Evolutionary conservation across 345 rosid species (phyloP).

Genomic region (Acer saccharum): DNA sequence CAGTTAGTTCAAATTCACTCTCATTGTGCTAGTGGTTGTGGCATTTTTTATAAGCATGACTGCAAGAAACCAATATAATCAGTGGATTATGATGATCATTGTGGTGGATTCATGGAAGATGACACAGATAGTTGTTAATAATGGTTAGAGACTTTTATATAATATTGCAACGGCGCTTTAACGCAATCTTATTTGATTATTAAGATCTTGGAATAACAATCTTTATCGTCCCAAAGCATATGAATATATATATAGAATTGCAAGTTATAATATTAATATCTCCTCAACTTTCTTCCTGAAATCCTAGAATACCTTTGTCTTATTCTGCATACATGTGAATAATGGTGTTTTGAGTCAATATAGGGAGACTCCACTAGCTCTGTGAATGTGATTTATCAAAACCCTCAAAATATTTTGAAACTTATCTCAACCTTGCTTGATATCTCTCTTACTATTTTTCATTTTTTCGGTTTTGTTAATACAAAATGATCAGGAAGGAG

Average conservation of each 20-base stretch:
- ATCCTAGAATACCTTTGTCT: background rate
- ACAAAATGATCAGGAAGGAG: background rate
- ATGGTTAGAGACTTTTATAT: background rate
- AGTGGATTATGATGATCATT: background rate
- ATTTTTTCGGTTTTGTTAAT: too few relatives aligned
- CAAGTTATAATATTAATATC: constrained; percentile 4
- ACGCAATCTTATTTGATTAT: constrained; percentile 26
- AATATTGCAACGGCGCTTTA: constrained; percentile 6
- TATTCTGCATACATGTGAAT: constrained; percentile 1
- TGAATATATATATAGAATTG: background rate
- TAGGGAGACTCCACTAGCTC: background rate
- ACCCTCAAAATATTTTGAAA: background rate
- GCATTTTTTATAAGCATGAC: constrained; percentile 4
- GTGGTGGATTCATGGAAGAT: background rate
- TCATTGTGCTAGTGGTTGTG: background rate
- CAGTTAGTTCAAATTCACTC: background rate
- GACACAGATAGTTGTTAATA: background rate
- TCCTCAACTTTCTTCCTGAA: background rate
- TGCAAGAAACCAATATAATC: background rate
- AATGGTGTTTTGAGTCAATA: background rate
- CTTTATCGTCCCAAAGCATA: constrained; percentile 13
- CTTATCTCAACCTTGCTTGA: background rate
- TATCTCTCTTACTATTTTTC: too few relatives aligned
- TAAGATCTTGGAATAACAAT: constrained; percentile 17
- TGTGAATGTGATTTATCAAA: background rate